Conservation (phyloP, 768 basidiomycete genomes). For the Mycena crocata region DNA sequence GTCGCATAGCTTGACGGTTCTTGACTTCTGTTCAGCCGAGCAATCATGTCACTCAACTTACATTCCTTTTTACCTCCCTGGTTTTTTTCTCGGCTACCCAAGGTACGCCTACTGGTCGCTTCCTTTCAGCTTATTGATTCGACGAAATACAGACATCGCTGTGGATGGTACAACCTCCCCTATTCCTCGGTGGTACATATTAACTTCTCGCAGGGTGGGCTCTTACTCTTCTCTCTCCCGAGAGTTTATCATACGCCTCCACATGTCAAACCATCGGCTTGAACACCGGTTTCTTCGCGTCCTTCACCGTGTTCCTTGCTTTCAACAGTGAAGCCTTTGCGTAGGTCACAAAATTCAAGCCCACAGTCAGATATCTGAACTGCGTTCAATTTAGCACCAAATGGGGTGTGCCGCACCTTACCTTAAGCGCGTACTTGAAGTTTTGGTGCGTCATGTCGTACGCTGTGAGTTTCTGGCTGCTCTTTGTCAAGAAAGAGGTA, state of each 20-base stretch:
- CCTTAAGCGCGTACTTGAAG: constrained; percentile 82
- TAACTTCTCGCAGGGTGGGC: constrained; percentile 70
- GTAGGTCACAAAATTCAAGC: constrained; percentile 55
- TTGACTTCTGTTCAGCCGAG: constrained; percentile 72
- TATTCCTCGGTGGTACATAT: constrained; percentile 11
- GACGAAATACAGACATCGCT: constrained; percentile 79
- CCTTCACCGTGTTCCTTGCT: constrained; percentile 97
- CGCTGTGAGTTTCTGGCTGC: constrained; percentile 87
- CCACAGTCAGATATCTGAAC: constrained; percentile 6
- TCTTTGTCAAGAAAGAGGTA: constrained; percentile 91
- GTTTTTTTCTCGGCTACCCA: constrained; percentile 98
- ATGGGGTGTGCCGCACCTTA: constrained; percentile 81
- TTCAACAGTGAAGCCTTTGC: constrained; percentile 95
- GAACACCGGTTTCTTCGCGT: constrained; percentile 94
- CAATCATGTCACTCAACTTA: constrained; percentile 81
- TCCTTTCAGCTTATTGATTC: constrained; percentile 27
- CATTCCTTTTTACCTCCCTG: constrained; percentile 86
- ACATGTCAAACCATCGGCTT: constrained; percentile 98
- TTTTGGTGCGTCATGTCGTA: constrained; percentile 90
- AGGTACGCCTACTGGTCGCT: constrained; percentile 61
- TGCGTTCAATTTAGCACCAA: constrained; percentile 62
- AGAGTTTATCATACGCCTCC: constrained; percentile 95
- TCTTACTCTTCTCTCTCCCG: constrained; percentile 87
- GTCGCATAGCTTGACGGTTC: constrained; percentile 27
- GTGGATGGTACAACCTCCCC: constrained; percentile 81